Base-by-base conservation (phyloP, 805 yeast genomes). In the Jamesozyma piceae region DNA sequence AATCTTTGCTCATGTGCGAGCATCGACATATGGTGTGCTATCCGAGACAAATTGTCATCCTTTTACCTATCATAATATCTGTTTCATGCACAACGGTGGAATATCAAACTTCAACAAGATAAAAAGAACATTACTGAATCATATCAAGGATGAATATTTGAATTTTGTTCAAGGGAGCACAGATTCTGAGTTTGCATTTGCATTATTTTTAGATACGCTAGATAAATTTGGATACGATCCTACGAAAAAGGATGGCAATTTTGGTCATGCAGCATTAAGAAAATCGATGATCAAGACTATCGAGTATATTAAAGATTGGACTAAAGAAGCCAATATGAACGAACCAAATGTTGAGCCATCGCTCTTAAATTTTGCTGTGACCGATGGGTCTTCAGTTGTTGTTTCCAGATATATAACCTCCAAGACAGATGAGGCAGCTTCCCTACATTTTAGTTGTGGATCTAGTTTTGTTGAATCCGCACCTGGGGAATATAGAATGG, bases 21-120 rank as follows among this genome's bases (percentile, higher is more conserved):
- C 98, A 0, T 84, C 95, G 0, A 92, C 98, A 0, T 86, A 94
- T 49, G 98, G 98, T 37, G 94, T 85, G 1, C 65, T 92, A 22
- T 75, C 95, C 10, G 98, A 92, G 59, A 90, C 97, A 0, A 92
- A 92, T 63, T 92, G 98, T 64, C 98, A 92, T 61, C 98, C 98
- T 0, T 92, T 92, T 64, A 78, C 83, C 3, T 88, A 77, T 59
- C 90, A 89, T 48, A 78, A 78, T 39, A 67, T 90, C 38, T 83
- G 90, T 82, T 92, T 92, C 60, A 92, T 92, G 98, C 98, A 92
- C 64, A 92, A 92, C 64, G 98, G 98, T 26, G 92, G 86, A 0
- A 77, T 92, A 20, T 71, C 89, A 10, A 77, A 77, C 45, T 92
- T 90, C 60, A 61, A 69, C 42, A 65, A 66, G 49, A 83, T 92